Conservation (phyloP, 2,329 filamentous ascomycete species). For the Cladorrhinum sp. region DNA sequence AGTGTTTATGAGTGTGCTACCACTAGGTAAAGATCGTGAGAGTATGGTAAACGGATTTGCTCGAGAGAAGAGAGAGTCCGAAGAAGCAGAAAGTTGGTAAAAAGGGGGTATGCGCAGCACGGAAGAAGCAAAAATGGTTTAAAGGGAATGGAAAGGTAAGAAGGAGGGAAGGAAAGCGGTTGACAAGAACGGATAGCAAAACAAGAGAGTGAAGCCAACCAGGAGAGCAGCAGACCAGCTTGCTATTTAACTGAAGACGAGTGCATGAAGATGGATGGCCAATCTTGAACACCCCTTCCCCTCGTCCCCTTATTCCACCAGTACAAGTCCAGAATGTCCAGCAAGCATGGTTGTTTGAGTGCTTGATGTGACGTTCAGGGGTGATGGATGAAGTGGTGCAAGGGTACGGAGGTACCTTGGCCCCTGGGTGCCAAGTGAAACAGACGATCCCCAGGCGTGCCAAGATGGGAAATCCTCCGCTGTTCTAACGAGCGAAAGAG, state of each 20-base stretch:
- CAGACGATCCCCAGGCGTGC: slow-evolving; percentile 19
- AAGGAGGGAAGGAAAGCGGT: slow-evolving; percentile 14
- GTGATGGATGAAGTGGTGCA: slow-evolving; percentile 7
- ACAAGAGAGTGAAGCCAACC: slow-evolving; percentile 11
- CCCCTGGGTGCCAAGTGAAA: slow-evolving; percentile 28
- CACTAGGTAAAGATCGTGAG: slow-evolving; percentile 1
- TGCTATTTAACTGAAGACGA: slow-evolving; percentile 24
- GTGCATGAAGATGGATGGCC: slow-evolving; percentile 20
- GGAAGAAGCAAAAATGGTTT: slow-evolving; percentile 10
- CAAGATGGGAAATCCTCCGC: slow-evolving; percentile 19
- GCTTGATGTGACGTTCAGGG: slow-evolving; percentile 15
- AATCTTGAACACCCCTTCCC: slow-evolving; percentile 2
- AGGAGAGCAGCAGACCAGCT: slow-evolving; percentile 15
- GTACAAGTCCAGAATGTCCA: background rate
- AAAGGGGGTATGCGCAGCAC: slow-evolving; percentile 11
- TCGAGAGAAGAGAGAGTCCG: background rate
- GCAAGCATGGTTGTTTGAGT: slow-evolving; percentile 13
- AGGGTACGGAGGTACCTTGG: background rate
- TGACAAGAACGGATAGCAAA: slow-evolving; percentile 15
- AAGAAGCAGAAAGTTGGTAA: slow-evolving; percentile 19
- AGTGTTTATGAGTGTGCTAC: background rate
- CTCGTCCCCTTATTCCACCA: slow-evolving; percentile 7
- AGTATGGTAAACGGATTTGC: slow-evolving; percentile 1
- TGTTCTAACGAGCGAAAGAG: slow-evolving; percentile 12
- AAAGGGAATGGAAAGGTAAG: slow-evolving; percentile 20